Evolutionary conservation across 768 basidiomycete genomes (phyloP).

Genomic region (Auricularia heimuer): DNA sequence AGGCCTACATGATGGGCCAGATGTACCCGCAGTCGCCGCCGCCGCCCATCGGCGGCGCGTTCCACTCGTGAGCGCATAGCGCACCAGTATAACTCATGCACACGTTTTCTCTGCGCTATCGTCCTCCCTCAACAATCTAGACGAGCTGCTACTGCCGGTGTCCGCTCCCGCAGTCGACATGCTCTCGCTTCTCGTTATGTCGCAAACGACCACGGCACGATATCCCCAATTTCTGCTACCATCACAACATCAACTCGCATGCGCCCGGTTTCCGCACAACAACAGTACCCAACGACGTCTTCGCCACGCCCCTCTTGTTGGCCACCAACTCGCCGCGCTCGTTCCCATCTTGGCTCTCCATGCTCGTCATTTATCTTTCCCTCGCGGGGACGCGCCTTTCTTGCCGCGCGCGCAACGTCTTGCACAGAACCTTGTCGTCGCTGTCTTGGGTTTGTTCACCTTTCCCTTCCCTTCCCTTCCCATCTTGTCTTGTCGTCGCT

Average conservation of each 20-base stretch:
- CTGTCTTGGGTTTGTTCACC: not conserved
- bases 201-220: not conserved
- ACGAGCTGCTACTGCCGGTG: not conserved
- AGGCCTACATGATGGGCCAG: constrained; percentile 70
- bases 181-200: not conserved
- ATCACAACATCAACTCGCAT: not conserved
- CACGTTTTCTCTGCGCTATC: not conserved
- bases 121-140: not conserved
- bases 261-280: not conserved
- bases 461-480: not conserved
- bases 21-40: constrained; percentile 59
- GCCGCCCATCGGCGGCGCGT: constrained; percentile 64
- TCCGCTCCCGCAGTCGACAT: not conserved
- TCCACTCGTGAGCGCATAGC: constrained; percentile 41
- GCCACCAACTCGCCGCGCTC: not conserved
- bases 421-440: not conserved
- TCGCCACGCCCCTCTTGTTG: not conserved
- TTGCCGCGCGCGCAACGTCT: not conserved
- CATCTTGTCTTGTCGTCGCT: not conserved
- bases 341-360: not conserved
- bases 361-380: not conserved
- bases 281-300: not conserved
- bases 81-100: not conserved
- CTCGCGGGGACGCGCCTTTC: not conserved
- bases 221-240: not conserved